These are phyloP conservation scores for Bisporella sp. DNA, from an alignment of 2,329 filamentous ascomycete species.

Conservation along the genomic window DNA sequence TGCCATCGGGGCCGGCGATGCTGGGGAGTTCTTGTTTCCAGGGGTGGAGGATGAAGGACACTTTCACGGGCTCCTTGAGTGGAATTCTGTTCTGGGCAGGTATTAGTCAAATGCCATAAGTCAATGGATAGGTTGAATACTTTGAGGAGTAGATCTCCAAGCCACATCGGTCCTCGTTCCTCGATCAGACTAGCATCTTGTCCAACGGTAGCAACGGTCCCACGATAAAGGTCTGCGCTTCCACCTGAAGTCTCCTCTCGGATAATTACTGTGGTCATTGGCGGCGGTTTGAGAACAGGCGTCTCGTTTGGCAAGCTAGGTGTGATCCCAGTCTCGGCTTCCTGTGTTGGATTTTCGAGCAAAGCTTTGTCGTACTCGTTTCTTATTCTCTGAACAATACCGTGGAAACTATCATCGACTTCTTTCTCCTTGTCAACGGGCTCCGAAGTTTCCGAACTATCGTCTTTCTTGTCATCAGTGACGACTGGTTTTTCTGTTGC, in stretches of 20 bases:
- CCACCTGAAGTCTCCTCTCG: conserved; percentile 63
- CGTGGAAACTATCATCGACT: conserved; percentile 68
- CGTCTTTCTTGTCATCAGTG: conserved; percentile 68
- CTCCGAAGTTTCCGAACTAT: conserved; percentile 49
- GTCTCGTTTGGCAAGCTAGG: conserved; percentile 69
- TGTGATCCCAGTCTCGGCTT: conserved; percentile 55
- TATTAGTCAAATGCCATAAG: conserved; percentile 5
- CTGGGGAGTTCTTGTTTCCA: conserved; percentile 68
- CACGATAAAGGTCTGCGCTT: conserved; percentile 81
- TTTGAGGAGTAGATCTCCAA: conserved; percentile 76
- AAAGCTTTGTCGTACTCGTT: conserved; percentile 66
- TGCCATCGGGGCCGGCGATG: conserved; percentile 68
- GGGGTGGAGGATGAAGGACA: conserved; percentile 88
- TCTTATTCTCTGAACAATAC: conserved; percentile 65
- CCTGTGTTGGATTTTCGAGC: conserved; percentile 44
- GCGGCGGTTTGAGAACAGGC: conserved; percentile 66
- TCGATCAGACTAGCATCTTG: conserved; percentile 78
- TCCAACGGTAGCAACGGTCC: conserved; percentile 73
- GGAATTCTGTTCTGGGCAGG: conserved; percentile 65
- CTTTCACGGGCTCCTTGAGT: conserved; percentile 86
- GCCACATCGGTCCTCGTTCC: conserved; percentile 81
- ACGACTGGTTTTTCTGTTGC: conserved; percentile 66
- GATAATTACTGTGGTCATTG: conserved; percentile 59
- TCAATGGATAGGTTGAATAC: conserved; percentile 32
- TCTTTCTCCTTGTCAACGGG: conserved; percentile 54